phyloP scores from a whole-genome alignment of 371 early-diverging fungal genomes.

The Mucor circinelloides region DNA sequence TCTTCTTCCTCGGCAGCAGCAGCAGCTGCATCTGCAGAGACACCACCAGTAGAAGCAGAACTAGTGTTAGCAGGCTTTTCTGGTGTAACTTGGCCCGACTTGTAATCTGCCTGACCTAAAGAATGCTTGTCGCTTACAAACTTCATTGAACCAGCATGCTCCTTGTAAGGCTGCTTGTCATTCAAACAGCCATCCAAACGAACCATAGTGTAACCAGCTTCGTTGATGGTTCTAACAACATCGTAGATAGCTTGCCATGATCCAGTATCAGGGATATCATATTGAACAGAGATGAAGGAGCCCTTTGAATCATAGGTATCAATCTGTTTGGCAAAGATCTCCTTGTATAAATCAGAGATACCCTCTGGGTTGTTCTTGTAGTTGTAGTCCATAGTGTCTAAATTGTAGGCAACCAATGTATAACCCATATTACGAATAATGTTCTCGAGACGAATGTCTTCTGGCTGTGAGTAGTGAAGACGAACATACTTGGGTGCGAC shows the following conservation, averaged over 20 bases:
- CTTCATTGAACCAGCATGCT: conserved; percentile 34
- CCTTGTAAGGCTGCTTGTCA: conserved; percentile 56
- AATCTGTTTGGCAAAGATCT: conserved; percentile 50
- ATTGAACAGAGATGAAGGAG: conserved; percentile 54
- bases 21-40: background rate
- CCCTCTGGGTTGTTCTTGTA: conserved; percentile 41
- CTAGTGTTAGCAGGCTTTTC: conserved; percentile 22
- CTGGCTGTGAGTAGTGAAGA: conserved; percentile 52
- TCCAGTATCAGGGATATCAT: conserved; percentile 59
- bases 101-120: conserved; percentile 50
- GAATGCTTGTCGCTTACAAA: conserved; percentile 51
- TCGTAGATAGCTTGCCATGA: conserved; percentile 51
- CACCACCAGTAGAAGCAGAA: background rate
- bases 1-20: conserved; percentile 12
- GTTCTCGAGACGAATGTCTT: conserved; percentile 45
- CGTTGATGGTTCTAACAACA: conserved; percentile 48
- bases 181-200: conserved; percentile 59
- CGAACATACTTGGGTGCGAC: conserved; percentile 56
- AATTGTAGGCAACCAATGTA: conserved; percentile 51
- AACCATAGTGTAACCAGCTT: conserved; percentile 58
- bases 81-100: conserved; percentile 43
- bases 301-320: conserved; percentile 60
- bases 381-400: conserved; percentile 57
- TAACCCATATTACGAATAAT: conserved; percentile 52
- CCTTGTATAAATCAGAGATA: conserved; percentile 44